Evolutionary conservation across 2,329 filamentous ascomycete species (phyloP), one percentile per base, ranked within the genome.

Genomic region (Aspergillus unguis): DNA sequence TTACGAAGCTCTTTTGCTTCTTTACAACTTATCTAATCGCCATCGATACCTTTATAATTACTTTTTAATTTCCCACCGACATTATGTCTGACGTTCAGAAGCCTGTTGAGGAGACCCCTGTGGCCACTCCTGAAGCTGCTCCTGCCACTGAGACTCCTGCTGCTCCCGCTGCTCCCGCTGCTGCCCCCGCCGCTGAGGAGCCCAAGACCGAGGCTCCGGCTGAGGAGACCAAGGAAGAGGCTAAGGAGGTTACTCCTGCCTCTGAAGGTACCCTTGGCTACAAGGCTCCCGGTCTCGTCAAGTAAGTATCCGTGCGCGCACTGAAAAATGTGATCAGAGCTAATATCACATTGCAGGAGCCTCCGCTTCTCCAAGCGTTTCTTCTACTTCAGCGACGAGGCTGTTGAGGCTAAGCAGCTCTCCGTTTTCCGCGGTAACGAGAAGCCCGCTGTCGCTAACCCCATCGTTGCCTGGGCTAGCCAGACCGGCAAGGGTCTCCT

Each of bases 401-500:
- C 88, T 45, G 74, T 95, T 55, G 84, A 91, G 67, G 76, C 84
- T 64, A 87, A 92, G 75, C 81, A 86, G 69, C 81, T 96, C 52
- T 75, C 80, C 62, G 77, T 81, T 64, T 96, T 92, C 79, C 81
- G 95, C 64, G 90, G 91, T 76, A 86, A 85, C 66, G 91, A 96
- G 83, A 96, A 96, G 86, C 80, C 86, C 52, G 80, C 85, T 49
- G 80, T 86, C 61, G 86, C 88, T 56, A 87, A 95, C 77, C 82
- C 88, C 61, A 87, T 87, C 64, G 87, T 85, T 62, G 88, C 94
- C 33, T 96, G 94, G 90, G 90, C 92, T 58, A 85, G 85, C 63
- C 85, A 95, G 80, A 96, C 92, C 54, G 92, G 92, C 73, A 95
- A 95, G 81, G 94, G 94, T 69, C 87, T 97, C 23, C 80, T 97